Evolutionary conservation across 108 stramenopile genomes (phyloP).

Genomic region (Discostella stelligeroides): DNA sequence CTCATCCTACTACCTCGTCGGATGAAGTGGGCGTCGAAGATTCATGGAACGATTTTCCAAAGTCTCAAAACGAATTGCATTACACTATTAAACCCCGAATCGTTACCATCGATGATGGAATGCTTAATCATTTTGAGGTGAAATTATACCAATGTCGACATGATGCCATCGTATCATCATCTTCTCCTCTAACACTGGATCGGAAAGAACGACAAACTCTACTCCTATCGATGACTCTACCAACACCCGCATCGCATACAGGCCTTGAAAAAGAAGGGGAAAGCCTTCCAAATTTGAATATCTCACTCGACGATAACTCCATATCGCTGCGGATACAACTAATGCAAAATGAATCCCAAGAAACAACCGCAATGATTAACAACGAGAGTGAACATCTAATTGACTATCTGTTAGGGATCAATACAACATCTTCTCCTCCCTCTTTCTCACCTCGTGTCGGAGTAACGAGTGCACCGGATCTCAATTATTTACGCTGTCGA

Average conservation of each 20-base stretch:
- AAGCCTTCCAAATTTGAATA: not conserved
- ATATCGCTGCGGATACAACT: slow-evolving; percentile 37
- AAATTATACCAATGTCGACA: no score
- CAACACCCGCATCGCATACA: not conserved
- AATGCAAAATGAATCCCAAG: not conserved
- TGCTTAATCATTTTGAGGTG: no score
- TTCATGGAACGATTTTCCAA: not conserved
- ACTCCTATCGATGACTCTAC: slow-evolving; percentile 16
- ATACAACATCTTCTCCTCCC: slow-evolving; percentile 15
- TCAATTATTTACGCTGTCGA: slow-evolving; percentile 56
- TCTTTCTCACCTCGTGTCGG: not conserved
- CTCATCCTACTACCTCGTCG: not conserved
- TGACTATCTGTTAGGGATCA: slow-evolving; percentile 26
- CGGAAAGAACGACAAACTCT: not conserved
- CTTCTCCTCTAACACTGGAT: not conserved
- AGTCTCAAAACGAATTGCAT: not conserved
- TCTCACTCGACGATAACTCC: slow-evolving; percentile 27
- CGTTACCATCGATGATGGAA: no score
- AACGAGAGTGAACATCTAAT: slow-evolving; percentile 4
- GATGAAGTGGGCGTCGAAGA: not conserved
- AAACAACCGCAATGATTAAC: not conserved
- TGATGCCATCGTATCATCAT: no score
- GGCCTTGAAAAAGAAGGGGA: not conserved
- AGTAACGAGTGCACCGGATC: slow-evolving; percentile 17
- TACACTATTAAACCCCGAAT: no score